Percentiles rank a stretch among this genome's conserved stretches.
Conservation (phyloP, 257 asterid genomes). For the Plantago elongata region DNA sequence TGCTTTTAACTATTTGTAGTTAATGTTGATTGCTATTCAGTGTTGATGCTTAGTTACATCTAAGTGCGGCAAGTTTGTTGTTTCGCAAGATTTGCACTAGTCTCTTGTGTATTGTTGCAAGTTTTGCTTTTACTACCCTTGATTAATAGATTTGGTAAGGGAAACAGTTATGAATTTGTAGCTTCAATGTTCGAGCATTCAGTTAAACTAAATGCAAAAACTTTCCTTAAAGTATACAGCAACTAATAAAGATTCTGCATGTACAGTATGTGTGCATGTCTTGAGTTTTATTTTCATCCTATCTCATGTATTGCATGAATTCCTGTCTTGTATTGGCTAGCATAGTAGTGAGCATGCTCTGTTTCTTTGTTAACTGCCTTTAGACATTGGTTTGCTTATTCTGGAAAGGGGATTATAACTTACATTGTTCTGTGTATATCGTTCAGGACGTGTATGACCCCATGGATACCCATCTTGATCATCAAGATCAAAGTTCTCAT, state of each 20-base stretch:
- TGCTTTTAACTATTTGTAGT: too few species aligned
- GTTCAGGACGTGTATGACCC: constrained; percentile 54
- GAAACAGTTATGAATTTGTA: too few species aligned
- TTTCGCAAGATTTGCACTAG: too few species aligned
- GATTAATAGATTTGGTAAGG: too few species aligned
- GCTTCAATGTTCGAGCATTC: too few species aligned
- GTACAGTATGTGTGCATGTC: neutral
- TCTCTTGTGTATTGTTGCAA: too few species aligned
- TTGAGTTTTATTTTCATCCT: neutral
- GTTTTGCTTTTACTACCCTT: too few species aligned
- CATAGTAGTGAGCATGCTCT: neutral
- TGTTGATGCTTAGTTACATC: too few species aligned
- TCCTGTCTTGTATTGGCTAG: neutral
- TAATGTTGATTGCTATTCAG: too few species aligned
- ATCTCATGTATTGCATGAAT: neutral
- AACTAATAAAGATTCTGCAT: neutral
- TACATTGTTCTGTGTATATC: constrained; percentile 16
- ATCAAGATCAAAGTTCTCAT: constrained; percentile 37
- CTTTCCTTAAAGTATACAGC: neutral
- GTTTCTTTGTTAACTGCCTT: neutral
- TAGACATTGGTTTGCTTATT: constrained; percentile 1
- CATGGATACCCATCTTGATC: constrained; percentile 31
- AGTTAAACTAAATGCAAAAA: too few species aligned
- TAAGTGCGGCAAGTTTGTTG: too few species aligned
- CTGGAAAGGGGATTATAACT: neutral